Percentiles rank a stretch among this genome's conserved stretches.
These are phyloP conservation scores for Salvia rosmarinus DNA, from an alignment of 257 asterid genomes.

Conservation along the genomic window DNA sequence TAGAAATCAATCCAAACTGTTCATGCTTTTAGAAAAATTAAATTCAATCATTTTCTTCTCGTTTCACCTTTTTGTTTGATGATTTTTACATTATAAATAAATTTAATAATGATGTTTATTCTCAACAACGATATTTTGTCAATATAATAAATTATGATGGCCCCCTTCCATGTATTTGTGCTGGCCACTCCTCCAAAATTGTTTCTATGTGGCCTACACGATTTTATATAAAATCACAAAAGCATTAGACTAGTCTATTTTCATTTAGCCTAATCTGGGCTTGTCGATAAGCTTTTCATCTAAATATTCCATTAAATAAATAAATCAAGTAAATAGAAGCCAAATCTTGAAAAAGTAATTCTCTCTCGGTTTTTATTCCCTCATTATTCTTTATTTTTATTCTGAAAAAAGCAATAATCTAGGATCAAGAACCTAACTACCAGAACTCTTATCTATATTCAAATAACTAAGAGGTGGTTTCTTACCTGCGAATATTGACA, in stretches of 20 bases:
- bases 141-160: not conserved
- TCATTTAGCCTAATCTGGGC: not conserved
- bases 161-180: not conserved
- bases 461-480: no score
- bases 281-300: conserved; percentile 14
- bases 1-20: not conserved
- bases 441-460: no score
- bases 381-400: no score
- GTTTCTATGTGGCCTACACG: conserved; percentile 29
- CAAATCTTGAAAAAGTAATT: not conserved
- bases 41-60: not conserved
- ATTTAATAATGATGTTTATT: no score
- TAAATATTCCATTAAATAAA: not conserved
- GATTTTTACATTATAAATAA: no score
- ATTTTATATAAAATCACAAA: conserved; percentile 1
- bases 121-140: no score
- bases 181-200: conserved; percentile 29
- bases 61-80: no score
- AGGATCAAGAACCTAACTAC: no score
- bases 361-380: not conserved
- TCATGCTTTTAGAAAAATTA: not conserved
- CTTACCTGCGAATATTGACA: no score
- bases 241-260: conserved; percentile 23
- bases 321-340: not conserved
- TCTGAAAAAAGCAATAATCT: no score